phyloP scores from a whole-genome alignment of 371 early-diverging fungal species.

The Thermomucor indicae-seudaticae region DNA sequence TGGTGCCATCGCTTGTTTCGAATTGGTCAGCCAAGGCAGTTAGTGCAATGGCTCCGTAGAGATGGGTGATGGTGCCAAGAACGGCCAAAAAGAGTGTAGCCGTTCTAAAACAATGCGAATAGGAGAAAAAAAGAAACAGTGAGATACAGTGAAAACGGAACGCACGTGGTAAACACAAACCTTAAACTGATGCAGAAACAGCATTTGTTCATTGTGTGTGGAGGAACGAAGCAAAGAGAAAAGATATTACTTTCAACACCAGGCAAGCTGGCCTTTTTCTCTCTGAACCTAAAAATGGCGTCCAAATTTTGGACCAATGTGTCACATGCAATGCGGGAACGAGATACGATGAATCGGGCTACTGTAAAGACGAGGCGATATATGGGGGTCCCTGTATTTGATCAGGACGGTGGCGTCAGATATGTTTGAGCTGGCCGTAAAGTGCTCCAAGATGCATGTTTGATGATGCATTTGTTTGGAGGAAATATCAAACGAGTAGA shows the following conservation, averaged over 20 bases:
- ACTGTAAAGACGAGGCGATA: too few species aligned
- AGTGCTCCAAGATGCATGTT: too few species aligned
- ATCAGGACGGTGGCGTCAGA: too few species aligned
- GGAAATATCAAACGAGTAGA: too few species aligned
- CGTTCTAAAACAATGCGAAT: conserved; percentile 18
- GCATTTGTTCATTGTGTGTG: conserved; percentile 19
- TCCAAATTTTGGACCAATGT: too few species aligned
- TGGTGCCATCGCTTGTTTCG: conserved; percentile 21
- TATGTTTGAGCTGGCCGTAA: too few species aligned
- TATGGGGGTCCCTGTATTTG: too few species aligned
- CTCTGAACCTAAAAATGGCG: too few species aligned
- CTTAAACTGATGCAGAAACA: conserved; percentile 38
- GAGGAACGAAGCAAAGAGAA: background rate
- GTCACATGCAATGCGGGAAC: too few species aligned
- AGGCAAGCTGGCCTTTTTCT: too few species aligned
- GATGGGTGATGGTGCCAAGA: conserved; percentile 30
- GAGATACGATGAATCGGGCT: too few species aligned
- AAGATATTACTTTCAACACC: background rate
- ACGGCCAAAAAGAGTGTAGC: conserved; percentile 34
- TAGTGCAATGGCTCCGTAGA: conserved; percentile 26
- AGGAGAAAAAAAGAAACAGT: background rate
- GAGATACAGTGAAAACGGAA: background rate
- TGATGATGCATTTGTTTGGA: too few species aligned
- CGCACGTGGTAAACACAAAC: conserved; percentile 3
- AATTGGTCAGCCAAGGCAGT: conserved; percentile 27